A percentile compares a stretch with the other conserved stretches of the same genome.
Conservation (phyloP, 352 stramenopile species). For the Globisporangium spiculum region DNA sequence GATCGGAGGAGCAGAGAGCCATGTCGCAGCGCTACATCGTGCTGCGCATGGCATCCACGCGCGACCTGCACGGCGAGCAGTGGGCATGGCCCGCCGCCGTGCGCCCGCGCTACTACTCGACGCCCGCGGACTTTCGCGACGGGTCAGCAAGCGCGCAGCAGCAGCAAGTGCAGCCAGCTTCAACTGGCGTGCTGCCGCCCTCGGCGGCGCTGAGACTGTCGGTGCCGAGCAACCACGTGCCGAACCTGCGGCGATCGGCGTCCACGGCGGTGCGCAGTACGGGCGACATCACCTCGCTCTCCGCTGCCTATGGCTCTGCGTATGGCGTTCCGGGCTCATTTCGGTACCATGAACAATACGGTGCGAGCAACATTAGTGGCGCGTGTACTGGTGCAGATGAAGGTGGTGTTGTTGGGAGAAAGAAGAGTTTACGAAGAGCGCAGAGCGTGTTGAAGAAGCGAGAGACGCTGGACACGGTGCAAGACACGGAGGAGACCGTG, state of each 20-base stretch:
- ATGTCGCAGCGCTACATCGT: conserved; percentile 53
- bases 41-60: conserved; percentile 39
- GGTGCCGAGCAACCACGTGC: conserved; percentile 13
- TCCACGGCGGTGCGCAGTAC: conserved; percentile 13
- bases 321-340: neutral
- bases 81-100: neutral
- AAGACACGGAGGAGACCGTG: conserved; percentile 4
- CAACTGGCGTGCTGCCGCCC: neutral
- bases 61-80: conserved; percentile 30
- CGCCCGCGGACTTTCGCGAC: conserved; percentile 10
- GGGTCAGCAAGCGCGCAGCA: neutral
- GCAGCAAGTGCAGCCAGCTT: neutral
- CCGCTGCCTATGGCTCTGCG: neutral
- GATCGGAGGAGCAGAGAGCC: neutral
- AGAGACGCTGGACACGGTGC: neutral
- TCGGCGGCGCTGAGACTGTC: neutral
- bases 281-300: conserved; percentile 10
- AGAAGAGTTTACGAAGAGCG: conserved; percentile 6
- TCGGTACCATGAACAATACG: conserved; percentile 1
- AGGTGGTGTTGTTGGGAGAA: neutral
- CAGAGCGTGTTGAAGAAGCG: conserved; percentile 6
- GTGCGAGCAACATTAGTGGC: neutral
- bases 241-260: conserved; percentile 7
- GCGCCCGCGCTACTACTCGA: conserved; percentile 21
- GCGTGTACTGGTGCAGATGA: neutral